These are phyloP conservation scores for Chamaecrista fasciculata DNA, from an alignment of 306 rosid genomes.

Conservation along the genomic window DNA sequence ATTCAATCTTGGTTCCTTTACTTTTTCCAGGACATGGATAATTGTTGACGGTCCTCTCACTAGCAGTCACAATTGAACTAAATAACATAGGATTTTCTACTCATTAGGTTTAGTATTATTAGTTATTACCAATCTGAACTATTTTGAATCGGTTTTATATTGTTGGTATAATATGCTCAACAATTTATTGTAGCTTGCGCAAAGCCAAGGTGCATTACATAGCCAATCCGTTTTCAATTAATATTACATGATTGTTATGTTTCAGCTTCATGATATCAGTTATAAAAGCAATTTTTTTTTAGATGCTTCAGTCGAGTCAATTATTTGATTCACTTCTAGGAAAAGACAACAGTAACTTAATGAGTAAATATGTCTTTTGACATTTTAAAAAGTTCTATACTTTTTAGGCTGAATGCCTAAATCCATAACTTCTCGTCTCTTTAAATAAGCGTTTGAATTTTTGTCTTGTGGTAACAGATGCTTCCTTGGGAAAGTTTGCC, in stretches of 20 bases:
- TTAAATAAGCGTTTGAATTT: neutral
- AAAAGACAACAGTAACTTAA: neutral
- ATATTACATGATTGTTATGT: neutral
- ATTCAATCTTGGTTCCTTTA: neutral
- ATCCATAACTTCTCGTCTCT: neutral
- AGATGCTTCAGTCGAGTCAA: constrained; percentile 2
- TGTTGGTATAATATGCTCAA: neutral
- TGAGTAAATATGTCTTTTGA: neutral
- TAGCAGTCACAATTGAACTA: neutral
- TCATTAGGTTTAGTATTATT: neutral
- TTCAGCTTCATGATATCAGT: neutral
- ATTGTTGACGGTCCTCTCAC: neutral
- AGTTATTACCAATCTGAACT: neutral
- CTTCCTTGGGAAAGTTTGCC: constrained; percentile 99
- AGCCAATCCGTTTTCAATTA: neutral
- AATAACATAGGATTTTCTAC: neutral
- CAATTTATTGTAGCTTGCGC: neutral
- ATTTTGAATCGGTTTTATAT: neutral
- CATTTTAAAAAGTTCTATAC: neutral
- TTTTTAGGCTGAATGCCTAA: neutral
- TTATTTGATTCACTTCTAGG: constrained; percentile 3
- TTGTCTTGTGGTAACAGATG: constrained; percentile 66
- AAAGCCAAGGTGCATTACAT: neutral
- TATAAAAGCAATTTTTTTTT: constrained; percentile 5
- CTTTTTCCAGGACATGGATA: neutral